Base-by-base conservation (phyloP, 805 yeast genomes). In the Metschnikowia colocasiae region DNA sequence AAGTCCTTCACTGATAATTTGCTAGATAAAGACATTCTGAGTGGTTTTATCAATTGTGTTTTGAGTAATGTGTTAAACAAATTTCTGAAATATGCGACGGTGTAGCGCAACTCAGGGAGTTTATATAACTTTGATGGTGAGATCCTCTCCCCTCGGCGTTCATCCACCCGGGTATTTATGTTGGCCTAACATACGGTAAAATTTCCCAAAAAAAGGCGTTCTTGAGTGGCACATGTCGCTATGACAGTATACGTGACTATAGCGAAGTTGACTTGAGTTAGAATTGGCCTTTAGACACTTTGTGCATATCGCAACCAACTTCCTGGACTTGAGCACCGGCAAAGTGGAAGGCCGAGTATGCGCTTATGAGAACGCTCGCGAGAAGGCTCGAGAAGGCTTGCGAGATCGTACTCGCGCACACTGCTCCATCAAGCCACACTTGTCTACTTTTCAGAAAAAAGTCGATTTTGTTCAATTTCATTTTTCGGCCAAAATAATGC, bases 1-100 rank as follows among this genome's bases (percentile, higher is more conserved):
- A 94, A 76, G 74, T 94, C 99, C 67, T 85, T 81, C 72, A 94
- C 97, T 50, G 97, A 85, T 62, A 94, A 81, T 76, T 94, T 94
- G 74, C 80, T 87, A 49, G 96, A 82, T 69, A 94, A 82, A 60
- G 99, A 95, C 99, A 94, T 94, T 42, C 40, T 46, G 9, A 36
- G 25, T 36, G 40, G 13, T 35, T 47, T 49, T 41, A 34, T 44
- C 45, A 47, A 50, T 46, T 50, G 53, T 4, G 41, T 33, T 22
- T 46, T 26, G 44, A 44, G 39, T 29, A 44, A 31, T 26, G 42
- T 32, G 39, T 36, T 31, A 20, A 42, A 35, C 34, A 47, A 31
- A 40, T 22, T 40, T 40, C 29, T 22, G 15, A 32, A 22, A 22
- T 30, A 6, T 40, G 29, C 36, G 36, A 22, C 43, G 30, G 29